These are phyloP conservation scores for Leccinum ochraceum DNA, from an alignment of 768 basidiomycete species.

Conservation along the genomic window DNA sequence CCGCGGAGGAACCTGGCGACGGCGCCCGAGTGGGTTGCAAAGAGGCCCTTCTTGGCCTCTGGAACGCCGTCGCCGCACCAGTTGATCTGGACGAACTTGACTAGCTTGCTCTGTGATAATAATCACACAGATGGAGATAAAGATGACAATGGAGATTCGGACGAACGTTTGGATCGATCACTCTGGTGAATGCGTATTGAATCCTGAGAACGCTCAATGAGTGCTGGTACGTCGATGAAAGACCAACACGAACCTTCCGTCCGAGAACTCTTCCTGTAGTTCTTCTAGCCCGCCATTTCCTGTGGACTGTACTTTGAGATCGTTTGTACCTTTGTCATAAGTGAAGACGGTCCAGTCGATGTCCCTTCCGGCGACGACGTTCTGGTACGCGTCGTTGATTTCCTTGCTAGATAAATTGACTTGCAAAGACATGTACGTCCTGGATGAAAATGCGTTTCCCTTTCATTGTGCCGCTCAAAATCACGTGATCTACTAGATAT, in stretches of 20 bases:
- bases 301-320: slow-evolving; percentile 82
- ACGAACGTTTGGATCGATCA: slow-evolving; percentile 81
- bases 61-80: slow-evolving; percentile 99
- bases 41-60: slow-evolving; percentile 87
- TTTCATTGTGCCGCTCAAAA: not conserved
- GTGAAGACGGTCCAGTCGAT: slow-evolving; percentile 83
- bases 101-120: slow-evolving; percentile 62
- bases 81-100: slow-evolving; percentile 94
- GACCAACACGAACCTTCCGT: slow-evolving; percentile 66
- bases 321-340: slow-evolving; percentile 79
- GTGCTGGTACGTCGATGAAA: slow-evolving; percentile 1
- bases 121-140: not conserved
- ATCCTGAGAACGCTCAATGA: slow-evolving; percentile 52
- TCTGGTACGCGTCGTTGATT: slow-evolving; percentile 71
- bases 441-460: too few species aligned
- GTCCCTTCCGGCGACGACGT: slow-evolving; percentile 62
- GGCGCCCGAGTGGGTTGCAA: slow-evolving; percentile 82
- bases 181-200: slow-evolving; percentile 89
- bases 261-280: slow-evolving; percentile 91
- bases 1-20: slow-evolving; percentile 81
- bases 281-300: slow-evolving; percentile 91
- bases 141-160: not conserved
- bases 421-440: slow-evolving; percentile 65
- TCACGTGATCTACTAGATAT: slow-evolving; percentile 28
- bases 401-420: slow-evolving; percentile 77